Base-by-base conservation (phyloP, 495 filamentous ascomycete species). In the Penicillium flavigenum region DNA sequence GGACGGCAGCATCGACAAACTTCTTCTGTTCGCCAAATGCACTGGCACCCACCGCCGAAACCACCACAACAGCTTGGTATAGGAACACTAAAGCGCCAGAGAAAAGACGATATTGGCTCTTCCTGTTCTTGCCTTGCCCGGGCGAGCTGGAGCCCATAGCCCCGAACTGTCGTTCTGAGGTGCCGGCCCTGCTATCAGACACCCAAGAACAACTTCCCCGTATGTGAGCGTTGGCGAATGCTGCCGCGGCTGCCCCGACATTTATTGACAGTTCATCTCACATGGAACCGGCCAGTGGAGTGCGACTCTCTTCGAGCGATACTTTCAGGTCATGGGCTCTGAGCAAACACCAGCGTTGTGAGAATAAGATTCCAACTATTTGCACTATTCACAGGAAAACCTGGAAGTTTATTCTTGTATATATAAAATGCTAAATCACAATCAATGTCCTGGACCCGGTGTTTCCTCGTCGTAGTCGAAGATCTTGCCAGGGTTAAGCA, bases 401-500 rank as follows among this genome's bases (percentile, higher is more conserved):
- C 20, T 1, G 2, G 7, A 22, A 14, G 17, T 34, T 19, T n/a
- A 2, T 47, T 47, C 16, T n/a, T 24, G 0, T 38, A 24, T 34
- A 26, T 32, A 8, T 29, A 32, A 11, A 20, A 32, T 31, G 29
- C 7, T 42, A 43, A 44, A 32, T 44, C 19, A 42, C 16, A 31
- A 29, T 47, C 32, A 55, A 47, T 55, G 53, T 16, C 53, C 53
- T 7, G 53, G 53, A 0, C 53, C 53, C 22, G 43, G 31, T 11
- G 22, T 26, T 12, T 55, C 52, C 3, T 36, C 53, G 11, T 46
- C 43, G 22, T 55, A 34, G 36, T 94, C 90, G 64, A 94, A 89
- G 42, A 96, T 92, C 74, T 96, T 95, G 5, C 90, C 91, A 3
- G 91, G 91, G 60, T 96, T 96, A 83, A 96, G 81, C 44, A 96